These are phyloP conservation scores for Fusarium ambrosium DNA, from an alignment of 2,329 filamentous ascomycete species.

Conservation along the genomic window DNA sequence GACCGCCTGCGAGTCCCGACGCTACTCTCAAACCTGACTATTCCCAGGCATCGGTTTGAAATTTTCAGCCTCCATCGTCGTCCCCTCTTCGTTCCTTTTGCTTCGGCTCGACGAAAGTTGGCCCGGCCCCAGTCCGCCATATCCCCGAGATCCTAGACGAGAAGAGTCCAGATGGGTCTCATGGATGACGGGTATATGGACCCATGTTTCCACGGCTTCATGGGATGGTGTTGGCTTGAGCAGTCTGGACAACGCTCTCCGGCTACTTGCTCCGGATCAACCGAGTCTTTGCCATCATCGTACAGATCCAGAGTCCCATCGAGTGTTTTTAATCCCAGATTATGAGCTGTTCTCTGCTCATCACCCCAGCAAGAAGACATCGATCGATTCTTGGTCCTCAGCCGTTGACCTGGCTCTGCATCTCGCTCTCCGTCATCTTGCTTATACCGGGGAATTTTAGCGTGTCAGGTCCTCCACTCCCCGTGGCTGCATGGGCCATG, in stretches of 20 bases:
- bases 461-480: conserved; percentile 29
- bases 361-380: background rate
- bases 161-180: conserved; percentile 8
- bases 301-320: conserved; percentile 10
- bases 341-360: background rate
- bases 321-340: conserved; percentile 10
- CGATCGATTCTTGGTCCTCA: conserved; percentile 1
- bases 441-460: conserved; percentile 26
- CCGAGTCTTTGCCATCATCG: conserved; percentile 19
- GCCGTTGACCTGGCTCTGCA: conserved; percentile 12
- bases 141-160: conserved; percentile 8
- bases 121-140: conserved; percentile 3
- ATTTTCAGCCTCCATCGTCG: conserved; percentile 1
- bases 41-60: conserved; percentile 3
- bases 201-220: conserved; percentile 17
- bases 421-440: conserved; percentile 30
- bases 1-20: background rate
- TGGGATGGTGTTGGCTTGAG: background rate
- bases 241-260: background rate
- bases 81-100: conserved; percentile 6
- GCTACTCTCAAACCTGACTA: background rate
- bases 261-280: conserved; percentile 8
- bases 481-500: conserved; percentile 40
- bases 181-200: conserved; percentile 15
- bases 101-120: conserved; percentile 11